Evolutionary conservation across 2,329 filamentous ascomycete species (phyloP).

Genomic region (Colletotrichum eremochloae): DNA sequence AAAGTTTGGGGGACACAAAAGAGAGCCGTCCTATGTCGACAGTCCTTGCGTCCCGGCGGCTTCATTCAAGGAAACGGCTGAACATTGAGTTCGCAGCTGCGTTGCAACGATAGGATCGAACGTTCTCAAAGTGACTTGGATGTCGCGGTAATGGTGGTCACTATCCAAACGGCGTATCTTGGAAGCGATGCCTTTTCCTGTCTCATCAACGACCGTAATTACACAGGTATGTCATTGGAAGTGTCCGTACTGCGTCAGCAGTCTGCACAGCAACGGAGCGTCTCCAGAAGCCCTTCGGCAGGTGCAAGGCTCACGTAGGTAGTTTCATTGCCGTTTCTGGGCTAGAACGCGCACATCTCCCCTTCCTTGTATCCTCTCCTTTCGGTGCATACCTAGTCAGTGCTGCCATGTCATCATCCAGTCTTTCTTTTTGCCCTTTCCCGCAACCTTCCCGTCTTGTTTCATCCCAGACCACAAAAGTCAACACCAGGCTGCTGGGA

Average conservation of each 20-base stretch:
- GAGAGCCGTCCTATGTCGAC: slow-evolving; percentile 12
- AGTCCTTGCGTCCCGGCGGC: slow-evolving; percentile 12
- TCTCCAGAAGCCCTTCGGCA: not conserved
- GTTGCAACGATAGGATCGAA: not conserved
- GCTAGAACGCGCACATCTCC: slow-evolving; percentile 13
- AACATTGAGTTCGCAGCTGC: slow-evolving; percentile 11
- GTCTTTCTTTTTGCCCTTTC: slow-evolving; percentile 21
- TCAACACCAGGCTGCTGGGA: slow-evolving; percentile 35
- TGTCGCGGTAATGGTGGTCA: not conserved
- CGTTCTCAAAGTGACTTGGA: not conserved
- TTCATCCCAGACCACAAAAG: slow-evolving; percentile 33
- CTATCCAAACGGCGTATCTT: slow-evolving; percentile 1
- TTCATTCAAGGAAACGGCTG: slow-evolving; percentile 7
- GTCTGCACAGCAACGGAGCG: slow-evolving; percentile 12
- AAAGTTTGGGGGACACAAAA: not conserved
- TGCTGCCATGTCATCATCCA: slow-evolving; percentile 36
- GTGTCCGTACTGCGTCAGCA: not conserved
- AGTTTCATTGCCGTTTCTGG: slow-evolving; percentile 24
- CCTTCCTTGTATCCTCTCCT: slow-evolving; percentile 16
- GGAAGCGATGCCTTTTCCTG: slow-evolving; percentile 1
- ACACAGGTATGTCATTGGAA: not conserved
- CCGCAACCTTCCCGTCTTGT: slow-evolving; percentile 31
- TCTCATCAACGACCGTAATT: not conserved
- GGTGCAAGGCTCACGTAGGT: slow-evolving; percentile 16
- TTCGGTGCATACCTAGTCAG: slow-evolving; percentile 11